Conservation (phyloP, 192 early-diverging fungal species). For the Podila epigama region DNA sequence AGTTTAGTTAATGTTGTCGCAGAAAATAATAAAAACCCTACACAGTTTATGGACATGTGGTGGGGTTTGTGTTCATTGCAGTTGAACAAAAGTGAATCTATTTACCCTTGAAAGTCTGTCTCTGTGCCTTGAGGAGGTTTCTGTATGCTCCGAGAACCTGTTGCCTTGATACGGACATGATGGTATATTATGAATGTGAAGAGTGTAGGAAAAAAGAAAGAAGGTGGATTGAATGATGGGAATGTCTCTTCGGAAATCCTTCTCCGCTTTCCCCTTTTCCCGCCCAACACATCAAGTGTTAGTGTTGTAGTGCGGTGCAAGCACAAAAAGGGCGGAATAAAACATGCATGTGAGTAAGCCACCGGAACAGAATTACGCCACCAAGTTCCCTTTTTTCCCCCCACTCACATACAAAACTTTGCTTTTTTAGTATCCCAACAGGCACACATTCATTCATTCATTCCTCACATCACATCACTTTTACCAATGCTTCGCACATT, state of each 20-base stretch:
- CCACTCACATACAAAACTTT: not conserved
- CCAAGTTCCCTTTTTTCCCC: too few species aligned
- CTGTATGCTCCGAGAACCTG: slow-evolving; percentile 51
- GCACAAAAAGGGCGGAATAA: too few species aligned
- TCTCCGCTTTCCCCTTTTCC: too few species aligned
- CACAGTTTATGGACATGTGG: too few species aligned
- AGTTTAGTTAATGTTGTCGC: not conserved
- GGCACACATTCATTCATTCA: not conserved
- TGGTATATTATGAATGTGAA: not conserved
- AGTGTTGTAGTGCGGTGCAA: too few species aligned
- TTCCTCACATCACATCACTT: not conserved
- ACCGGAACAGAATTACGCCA: too few species aligned
- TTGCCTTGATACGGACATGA: slow-evolving; percentile 33
- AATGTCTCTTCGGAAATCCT: too few species aligned
- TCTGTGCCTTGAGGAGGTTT: slow-evolving; percentile 45
- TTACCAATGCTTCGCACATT: slow-evolving; percentile 32
- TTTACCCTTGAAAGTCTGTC: slow-evolving; percentile 47
- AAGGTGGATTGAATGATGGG: not conserved
- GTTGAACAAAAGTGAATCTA: not conserved
- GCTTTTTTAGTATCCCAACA: not conserved
- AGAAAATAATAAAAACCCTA: too few species aligned
- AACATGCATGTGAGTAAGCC: too few species aligned
- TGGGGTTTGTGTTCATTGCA: too few species aligned
- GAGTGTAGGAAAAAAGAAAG: not conserved
- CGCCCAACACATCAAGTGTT: too few species aligned